These are phyloP conservation scores for Lasiosphaeria ovina DNA, from an alignment of 495 filamentous ascomycete genomes.

Conservation along the genomic window DNA sequence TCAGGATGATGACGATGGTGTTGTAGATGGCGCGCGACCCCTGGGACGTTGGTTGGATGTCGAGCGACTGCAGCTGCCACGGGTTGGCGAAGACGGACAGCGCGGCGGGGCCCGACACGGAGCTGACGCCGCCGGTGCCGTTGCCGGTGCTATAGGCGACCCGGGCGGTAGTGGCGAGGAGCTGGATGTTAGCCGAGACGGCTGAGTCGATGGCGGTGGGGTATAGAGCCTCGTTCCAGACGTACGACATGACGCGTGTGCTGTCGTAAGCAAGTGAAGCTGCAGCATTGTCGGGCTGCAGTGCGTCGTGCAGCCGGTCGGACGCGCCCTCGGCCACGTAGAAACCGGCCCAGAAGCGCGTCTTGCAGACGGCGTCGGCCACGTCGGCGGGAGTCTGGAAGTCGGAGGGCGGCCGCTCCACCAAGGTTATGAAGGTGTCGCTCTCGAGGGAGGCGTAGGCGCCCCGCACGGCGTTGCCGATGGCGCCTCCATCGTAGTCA, in stretches of 20 bases:
- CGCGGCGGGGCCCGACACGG: constrained; percentile 31
- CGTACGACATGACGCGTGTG: constrained; percentile 38
- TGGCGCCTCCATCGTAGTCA: constrained; percentile 50
- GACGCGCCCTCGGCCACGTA: constrained; percentile 42
- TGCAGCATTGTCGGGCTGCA: constrained; percentile 32
- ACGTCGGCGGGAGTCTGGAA: constrained; percentile 31
- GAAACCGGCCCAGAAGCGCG: constrained; percentile 48
- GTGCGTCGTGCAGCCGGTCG: constrained; percentile 32
- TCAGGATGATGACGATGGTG: constrained; percentile 47
- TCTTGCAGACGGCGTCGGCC: constrained; percentile 40
- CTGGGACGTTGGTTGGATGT: constrained; percentile 49
- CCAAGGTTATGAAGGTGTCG: constrained; percentile 40
- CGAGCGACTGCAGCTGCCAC: constrained; percentile 36
- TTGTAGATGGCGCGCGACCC: constrained; percentile 53
- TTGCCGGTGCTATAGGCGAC: constrained; percentile 34
- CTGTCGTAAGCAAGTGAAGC: constrained; percentile 34
- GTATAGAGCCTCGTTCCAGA: constrained; percentile 55
- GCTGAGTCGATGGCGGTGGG: constrained; percentile 40
- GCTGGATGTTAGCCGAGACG: constrained; percentile 29
- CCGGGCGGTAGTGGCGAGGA: constrained; percentile 36
- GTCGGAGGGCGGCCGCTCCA: constrained; percentile 26
- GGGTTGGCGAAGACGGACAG: constrained; percentile 42
- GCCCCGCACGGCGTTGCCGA: constrained; percentile 41
- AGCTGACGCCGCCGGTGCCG: constrained; percentile 30
- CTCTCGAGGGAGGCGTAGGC: constrained; percentile 43